Base-by-base conservation (phyloP, 768 basidiomycete genomes). In the Mycena vulgaris region DNA sequence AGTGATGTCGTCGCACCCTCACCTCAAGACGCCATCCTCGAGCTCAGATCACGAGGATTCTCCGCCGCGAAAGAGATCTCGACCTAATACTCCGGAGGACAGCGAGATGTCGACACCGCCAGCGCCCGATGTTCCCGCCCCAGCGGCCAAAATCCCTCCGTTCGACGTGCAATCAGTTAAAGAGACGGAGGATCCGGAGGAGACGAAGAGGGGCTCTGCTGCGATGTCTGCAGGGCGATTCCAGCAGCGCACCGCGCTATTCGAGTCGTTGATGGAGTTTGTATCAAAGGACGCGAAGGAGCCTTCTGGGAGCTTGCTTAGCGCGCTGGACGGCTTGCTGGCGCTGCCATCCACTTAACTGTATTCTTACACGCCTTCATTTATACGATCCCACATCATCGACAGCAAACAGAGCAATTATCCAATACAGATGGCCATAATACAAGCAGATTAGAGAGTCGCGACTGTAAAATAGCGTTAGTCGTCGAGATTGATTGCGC, bases 401-500 rank as follows among this genome's bases (percentile, higher is more conserved):
- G 30, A n/a, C n/a, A n/a, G 23, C 55, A 35, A 14, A 16, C 39
- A 23, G 33, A 51, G 62, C 60, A 39, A 48, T 53, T 55, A 63
- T 40, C 25, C 51, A 52, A 51, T 56, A 56, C 53, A 65, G 31
- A 45, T 16, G 25, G 23, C 23, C 14, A 35, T 40, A 59, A 59
- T 59, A 59, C 57, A 55, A n/a, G 49, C 9, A 19, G 55, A n/a
- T 57, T n/a, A 28, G 19, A 49, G n/a, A 17, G 21, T 19, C 21
- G 42, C 27, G 6, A 23, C 6, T 16, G 30, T 3, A 52, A n/a
- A 14, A 30, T 3, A 5, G 5, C 48, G 30, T n/a, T 62, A 93
- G 77, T 94, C 94, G 78, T 97, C 96, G 52, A 98, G 88, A 80
- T 98, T 98, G 81, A 97, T 97, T 42, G 96, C 93, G 47, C 87